A percentile compares a stretch with the other conserved stretches of the same genome.
Conservation (phyloP, 768 basidiomycete species). For the Lactifluus hygrophoroides region DNA sequence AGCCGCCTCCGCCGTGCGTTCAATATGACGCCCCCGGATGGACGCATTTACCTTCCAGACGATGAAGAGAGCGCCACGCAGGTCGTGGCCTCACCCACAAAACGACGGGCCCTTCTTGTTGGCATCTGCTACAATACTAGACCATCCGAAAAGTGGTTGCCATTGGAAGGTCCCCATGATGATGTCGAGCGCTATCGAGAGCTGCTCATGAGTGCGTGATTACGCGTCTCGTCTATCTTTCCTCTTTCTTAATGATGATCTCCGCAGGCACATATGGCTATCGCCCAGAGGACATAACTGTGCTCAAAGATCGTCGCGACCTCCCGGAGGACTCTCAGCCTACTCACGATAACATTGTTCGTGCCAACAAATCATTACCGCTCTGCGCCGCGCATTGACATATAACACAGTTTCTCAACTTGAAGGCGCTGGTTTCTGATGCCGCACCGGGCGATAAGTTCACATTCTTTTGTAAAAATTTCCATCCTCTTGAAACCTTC, state of each 20-base stretch:
- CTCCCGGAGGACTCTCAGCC: conserved; percentile 3
- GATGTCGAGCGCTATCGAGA: conserved; percentile 14
- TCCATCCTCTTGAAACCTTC: neutral
- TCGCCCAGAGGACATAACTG: conserved; percentile 11
- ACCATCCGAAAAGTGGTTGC: neutral
- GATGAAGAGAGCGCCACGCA: neutral
- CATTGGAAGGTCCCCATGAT: conserved; percentile 8
- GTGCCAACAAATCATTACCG: neutral
- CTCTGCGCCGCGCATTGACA: neutral
- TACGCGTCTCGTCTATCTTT: too few species aligned
- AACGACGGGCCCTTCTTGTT: conserved; percentile 19
- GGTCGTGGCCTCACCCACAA: neutral
- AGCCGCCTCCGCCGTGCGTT: neutral
- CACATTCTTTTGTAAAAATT: conserved; percentile 24
- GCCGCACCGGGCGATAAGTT: conserved; percentile 22
- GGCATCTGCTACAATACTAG: conserved; percentile 16
- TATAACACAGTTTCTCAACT: conserved; percentile 12
- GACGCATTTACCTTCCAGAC: neutral
- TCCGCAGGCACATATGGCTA: conserved; percentile 16
- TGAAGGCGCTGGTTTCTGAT: conserved; percentile 16
- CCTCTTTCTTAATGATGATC: neutral
- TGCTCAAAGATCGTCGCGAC: conserved; percentile 10
- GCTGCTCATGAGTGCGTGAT: conserved; percentile 8
- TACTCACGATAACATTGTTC: conserved; percentile 17
- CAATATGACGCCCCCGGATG: neutral